These are phyloP conservation scores for Trebouxia gelatinosa DNA, from an alignment of 163 green algal species.

Conservation along the genomic window DNA sequence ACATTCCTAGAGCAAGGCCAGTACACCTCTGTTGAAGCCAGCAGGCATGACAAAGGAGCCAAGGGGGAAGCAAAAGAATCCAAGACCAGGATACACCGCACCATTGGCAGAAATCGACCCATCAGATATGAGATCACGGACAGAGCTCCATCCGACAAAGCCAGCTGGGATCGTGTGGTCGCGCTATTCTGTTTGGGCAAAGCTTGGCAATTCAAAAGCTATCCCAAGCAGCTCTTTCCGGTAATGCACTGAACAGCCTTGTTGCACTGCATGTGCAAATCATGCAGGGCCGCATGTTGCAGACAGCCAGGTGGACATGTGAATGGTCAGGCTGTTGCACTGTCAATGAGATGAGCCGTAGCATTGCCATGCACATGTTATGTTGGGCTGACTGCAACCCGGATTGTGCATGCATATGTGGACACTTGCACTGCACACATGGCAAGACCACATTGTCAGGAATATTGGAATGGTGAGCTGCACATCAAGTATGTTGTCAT, in stretches of 20 bases:
- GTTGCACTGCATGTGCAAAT: no score
- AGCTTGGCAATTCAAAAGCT: conserved; percentile 94
- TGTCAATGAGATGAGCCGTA: neutral
- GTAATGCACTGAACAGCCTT: no score
- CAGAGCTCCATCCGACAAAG: conserved; percentile 48
- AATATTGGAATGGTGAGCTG: no score
- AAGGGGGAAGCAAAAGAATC: conserved; percentile 27
- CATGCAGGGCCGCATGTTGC: no score
- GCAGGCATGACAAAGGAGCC: conserved; percentile 32
- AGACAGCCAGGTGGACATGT: no score
- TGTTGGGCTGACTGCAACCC: neutral
- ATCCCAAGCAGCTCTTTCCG: conserved; percentile 54
- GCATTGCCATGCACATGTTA: neutral
- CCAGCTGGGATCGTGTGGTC: conserved; percentile 81
- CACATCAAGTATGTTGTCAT: no score
- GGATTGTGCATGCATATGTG: neutral
- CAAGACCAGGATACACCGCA: conserved; percentile 49
- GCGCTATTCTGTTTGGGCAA: conserved; percentile 85
- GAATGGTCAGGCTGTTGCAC: neutral
- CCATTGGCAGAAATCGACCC: conserved; percentile 48
- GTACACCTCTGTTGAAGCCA: conserved; percentile 54
- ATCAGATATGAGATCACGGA: conserved; percentile 76
- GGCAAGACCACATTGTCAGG: neutral
- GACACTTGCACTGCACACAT: neutral
- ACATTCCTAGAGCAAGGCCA: conserved; percentile 77